Conservation (phyloP, 495 filamentous ascomycete species). For the Articulospora tetracladia region DNA sequence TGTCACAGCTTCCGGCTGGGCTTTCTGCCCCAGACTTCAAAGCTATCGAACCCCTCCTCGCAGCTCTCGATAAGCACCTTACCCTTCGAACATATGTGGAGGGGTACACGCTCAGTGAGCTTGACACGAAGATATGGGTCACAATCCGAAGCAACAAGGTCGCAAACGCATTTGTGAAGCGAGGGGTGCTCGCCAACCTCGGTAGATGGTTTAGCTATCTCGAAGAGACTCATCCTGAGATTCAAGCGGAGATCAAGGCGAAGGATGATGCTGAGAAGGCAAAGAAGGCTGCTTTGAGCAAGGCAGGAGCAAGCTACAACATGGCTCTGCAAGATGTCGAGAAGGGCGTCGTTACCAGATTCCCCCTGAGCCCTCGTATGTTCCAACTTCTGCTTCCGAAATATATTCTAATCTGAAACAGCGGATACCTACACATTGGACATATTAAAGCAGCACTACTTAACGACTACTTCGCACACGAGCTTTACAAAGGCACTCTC, state of each 20-base stretch:
- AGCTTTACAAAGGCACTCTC: conserved; percentile 68
- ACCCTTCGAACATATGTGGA: conserved; percentile 81
- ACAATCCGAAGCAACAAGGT: conserved; percentile 84
- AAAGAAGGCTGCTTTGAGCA: conserved; percentile 69
- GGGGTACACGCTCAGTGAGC: conserved; percentile 72
- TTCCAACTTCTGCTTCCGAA: background rate
- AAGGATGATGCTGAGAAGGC: conserved; percentile 60
- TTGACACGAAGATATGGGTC: conserved; percentile 82
- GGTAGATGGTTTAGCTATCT: conserved; percentile 86
- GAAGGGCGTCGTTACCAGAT: conserved; percentile 89
- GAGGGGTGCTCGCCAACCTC: conserved; percentile 72
- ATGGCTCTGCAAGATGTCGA: conserved; percentile 84
- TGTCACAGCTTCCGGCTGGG: conserved; percentile 40
- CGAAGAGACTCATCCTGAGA: conserved; percentile 73
- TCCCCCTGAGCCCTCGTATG: conserved; percentile 95
- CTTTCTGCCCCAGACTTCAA: conserved; percentile 72
- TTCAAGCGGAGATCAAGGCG: conserved; percentile 50
- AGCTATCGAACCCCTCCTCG: conserved; percentile 67
- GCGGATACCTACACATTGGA: conserved; percentile 78
- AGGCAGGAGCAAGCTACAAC: conserved; percentile 85
- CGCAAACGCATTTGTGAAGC: conserved; percentile 73
- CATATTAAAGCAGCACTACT: conserved; percentile 78
- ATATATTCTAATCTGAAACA: conserved; percentile 24
- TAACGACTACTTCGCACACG: conserved; percentile 81
- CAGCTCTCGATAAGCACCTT: conserved; percentile 80